These are phyloP conservation scores for Kandelia obovata DNA, from an alignment of 345 rosid species.

Conservation along the genomic window DNA sequence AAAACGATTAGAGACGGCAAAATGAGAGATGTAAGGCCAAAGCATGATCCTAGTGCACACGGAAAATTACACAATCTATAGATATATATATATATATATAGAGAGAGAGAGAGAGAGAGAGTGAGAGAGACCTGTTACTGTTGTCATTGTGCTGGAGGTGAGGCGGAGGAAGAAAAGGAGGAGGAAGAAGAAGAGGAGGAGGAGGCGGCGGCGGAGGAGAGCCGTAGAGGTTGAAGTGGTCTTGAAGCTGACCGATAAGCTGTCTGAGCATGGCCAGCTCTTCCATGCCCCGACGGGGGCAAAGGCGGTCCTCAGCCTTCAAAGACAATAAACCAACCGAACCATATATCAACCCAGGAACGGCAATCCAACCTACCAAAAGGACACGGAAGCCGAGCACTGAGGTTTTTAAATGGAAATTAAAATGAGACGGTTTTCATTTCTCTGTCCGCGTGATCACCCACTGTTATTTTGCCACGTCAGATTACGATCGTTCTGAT, in stretches of 20 bases:
- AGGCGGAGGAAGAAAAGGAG: constrained; percentile 14
- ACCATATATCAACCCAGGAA: neutral
- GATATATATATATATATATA: neutral
- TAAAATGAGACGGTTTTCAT: too few relatives aligned
- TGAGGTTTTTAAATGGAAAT: too few relatives aligned
- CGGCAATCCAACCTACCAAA: neutral
- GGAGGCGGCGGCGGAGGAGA: constrained; percentile 43
- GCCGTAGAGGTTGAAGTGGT: constrained; percentile 67
- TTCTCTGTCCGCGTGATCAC: constrained; percentile 14
- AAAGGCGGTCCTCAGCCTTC: too few relatives aligned
- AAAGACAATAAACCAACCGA: too few relatives aligned
- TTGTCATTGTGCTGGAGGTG: constrained; percentile 33
- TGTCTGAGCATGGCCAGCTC: constrained; percentile 96
- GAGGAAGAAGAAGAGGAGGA: constrained; percentile 32
- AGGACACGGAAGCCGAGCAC: neutral
- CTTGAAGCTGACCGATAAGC: constrained; percentile 90
- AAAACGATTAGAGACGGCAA: too few relatives aligned
- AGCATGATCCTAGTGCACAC: too few relatives aligned
- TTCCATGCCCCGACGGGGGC: constrained; percentile 61
- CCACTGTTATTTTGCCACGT: constrained; percentile 54
- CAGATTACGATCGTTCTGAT: constrained; percentile 13
- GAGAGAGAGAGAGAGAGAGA: constrained; percentile 18
- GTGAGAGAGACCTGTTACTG: constrained; percentile 31
- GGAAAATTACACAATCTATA: too few relatives aligned
- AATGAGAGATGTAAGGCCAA: too few relatives aligned